Conservation (phyloP, 805 yeast genomes). For the Hanseniaspora nectarophila region DNA sequence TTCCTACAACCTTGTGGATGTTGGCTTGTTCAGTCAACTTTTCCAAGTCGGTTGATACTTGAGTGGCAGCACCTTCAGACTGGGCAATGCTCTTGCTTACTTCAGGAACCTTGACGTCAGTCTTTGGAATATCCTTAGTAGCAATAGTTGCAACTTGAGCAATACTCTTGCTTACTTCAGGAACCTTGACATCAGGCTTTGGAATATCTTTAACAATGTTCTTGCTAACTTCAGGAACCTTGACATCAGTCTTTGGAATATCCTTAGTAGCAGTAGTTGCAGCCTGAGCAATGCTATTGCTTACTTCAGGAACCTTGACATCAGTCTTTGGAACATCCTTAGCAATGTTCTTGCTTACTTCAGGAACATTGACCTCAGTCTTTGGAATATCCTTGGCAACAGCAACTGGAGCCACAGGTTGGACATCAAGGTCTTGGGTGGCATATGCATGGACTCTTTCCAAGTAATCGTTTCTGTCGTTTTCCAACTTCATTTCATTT, state of each 20-base stretch:
- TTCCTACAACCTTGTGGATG: not conserved
- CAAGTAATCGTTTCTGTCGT: slow-evolving; percentile 27
- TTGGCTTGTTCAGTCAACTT: not conserved
- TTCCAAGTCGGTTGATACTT: slow-evolving; percentile 32
- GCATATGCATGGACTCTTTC: slow-evolving; percentile 31
- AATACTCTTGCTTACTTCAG: slow-evolving; percentile 17
- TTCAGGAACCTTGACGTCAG: slow-evolving; percentile 15
- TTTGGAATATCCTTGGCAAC: too few species aligned
- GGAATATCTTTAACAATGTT: slow-evolving; percentile 16
- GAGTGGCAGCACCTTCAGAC: slow-evolving; percentile 21
- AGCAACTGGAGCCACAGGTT: not conserved
- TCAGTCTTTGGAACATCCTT: too few species aligned
- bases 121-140: too few species aligned
- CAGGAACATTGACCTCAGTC: too few species aligned
- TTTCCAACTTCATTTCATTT: slow-evolving; percentile 22
- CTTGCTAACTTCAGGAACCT: slow-evolving; percentile 16
- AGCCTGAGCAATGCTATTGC: too few species aligned
- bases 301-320: too few species aligned
- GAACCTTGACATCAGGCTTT: slow-evolving; percentile 17
- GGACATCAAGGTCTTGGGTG: slow-evolving; percentile 11
- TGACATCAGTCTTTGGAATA: too few species aligned
- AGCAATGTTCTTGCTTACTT: too few species aligned
- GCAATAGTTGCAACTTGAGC: slow-evolving; percentile 23
- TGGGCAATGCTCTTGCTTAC: slow-evolving; percentile 20
- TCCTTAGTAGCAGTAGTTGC: too few species aligned